A percentile compares a stretch with the other conserved stretches of the same genome.
Evolutionary conservation across 352 stramenopile genomes (phyloP).

Genomic region (Phytophthora pinifolia): DNA sequence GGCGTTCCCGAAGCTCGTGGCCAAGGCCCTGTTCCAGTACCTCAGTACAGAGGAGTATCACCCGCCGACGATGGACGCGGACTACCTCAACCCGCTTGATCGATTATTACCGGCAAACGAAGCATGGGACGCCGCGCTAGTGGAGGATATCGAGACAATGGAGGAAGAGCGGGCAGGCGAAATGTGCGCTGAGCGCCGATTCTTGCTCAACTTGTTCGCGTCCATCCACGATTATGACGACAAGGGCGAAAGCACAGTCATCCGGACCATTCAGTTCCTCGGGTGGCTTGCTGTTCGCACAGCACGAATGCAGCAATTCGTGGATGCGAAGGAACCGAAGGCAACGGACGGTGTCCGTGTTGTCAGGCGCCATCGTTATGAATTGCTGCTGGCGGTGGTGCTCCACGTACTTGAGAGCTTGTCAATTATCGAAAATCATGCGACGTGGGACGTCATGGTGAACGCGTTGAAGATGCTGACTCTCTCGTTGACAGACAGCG

Average conservation of each 20-base stretch:
- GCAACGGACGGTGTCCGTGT: slow-evolving; percentile 19
- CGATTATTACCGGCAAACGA: slow-evolving; percentile 49
- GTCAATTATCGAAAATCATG: slow-evolving; percentile 89
- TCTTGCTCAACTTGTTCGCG: slow-evolving; percentile 82
- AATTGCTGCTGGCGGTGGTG: slow-evolving; percentile 71
- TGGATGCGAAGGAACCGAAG: slow-evolving; percentile 31
- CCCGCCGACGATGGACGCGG: slow-evolving; percentile 44
- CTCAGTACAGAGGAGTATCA: slow-evolving; percentile 71
- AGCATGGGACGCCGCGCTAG: slow-evolving; percentile 50
- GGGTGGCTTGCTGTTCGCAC: slow-evolving; percentile 74
- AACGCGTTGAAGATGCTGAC: slow-evolving; percentile 80
- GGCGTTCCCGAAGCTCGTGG: slow-evolving; percentile 64
- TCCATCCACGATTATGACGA: slow-evolving; percentile 88
- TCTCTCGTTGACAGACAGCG: slow-evolving; percentile 51
- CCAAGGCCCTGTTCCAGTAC: slow-evolving; percentile 74
- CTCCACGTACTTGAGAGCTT: slow-evolving; percentile 84
- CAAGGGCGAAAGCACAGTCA: slow-evolving; percentile 86
- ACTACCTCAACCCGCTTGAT: slow-evolving; percentile 57
- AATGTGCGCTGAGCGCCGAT: slow-evolving; percentile 78
- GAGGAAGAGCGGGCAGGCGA: slow-evolving; percentile 64
- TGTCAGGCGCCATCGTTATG: slow-evolving; percentile 53
- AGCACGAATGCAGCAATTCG: slow-evolving; percentile 62
- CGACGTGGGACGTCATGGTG: slow-evolving; percentile 89
- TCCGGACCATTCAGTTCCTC: slow-evolving; percentile 82
- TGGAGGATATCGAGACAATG: slow-evolving; percentile 59